These are phyloP conservation scores for Fraxinus angustifolia DNA, from an alignment of 305 asterid species.

Conservation along the genomic window DNA sequence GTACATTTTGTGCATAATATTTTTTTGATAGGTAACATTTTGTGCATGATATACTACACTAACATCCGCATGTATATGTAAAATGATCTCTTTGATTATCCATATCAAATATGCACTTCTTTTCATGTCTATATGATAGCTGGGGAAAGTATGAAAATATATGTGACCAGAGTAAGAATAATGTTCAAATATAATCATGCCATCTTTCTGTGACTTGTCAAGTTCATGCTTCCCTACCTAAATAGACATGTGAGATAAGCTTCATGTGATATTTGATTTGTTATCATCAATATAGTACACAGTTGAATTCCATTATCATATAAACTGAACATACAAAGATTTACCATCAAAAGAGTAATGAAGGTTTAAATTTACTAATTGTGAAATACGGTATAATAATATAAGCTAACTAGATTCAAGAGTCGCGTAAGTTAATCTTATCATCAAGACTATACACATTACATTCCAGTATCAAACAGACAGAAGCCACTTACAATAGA, in stretches of 20 bases:
- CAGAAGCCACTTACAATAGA: neutral
- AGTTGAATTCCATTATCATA: neutral
- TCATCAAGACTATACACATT: neutral
- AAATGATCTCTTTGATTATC: neutral
- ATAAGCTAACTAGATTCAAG: neutral
- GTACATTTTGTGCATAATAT: neutral
- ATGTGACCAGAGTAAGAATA: neutral
- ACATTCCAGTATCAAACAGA: neutral
- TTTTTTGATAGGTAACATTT: too few relatives aligned
- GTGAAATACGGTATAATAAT: neutral
- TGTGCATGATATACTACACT: neutral
- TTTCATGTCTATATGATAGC: neutral
- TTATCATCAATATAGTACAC: neutral
- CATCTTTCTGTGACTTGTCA: neutral
- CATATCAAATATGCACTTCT: neutral
- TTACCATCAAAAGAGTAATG: neutral
- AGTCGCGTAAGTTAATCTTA: neutral
- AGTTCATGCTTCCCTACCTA: neutral
- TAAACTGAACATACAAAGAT: neutral
- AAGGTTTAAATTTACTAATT: neutral
- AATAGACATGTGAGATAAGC: neutral
- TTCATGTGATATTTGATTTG: neutral
- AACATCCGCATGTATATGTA: neutral
- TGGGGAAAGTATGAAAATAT: neutral
- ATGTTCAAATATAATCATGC: slow-evolving; percentile 6